Evolutionary conservation across 495 filamentous ascomycete species (phyloP), one percentile per base, ranked within the genome.

Genomic region (Aspergillus diversus): DNA sequence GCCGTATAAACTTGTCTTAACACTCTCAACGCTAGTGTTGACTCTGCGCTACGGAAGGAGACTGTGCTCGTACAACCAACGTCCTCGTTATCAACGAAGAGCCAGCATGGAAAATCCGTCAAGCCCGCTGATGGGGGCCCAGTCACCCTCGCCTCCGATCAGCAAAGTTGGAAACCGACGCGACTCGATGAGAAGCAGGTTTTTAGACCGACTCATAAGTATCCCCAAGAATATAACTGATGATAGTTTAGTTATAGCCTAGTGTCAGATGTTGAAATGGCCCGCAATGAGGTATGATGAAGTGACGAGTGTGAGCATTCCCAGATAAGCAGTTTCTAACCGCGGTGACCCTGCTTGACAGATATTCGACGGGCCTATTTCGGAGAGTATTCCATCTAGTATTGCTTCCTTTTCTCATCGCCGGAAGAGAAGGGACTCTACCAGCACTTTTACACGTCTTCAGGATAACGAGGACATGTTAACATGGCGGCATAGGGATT

Each of bases 211-310:
- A 7, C 42, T 33, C 43, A 55, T 47, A 5, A 51, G 13, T 53
- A 0, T 8, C 37, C 9, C 42, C n/a, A 57, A 61, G 58, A 37
- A 15, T 31, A 8, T 57, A 39, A 53, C 73, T 78, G 50, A 79
- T 53, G 5, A 31, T 50, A 31, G n/a, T 33, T 34, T 68, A 86
- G 83, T 73, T 80, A 89, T 46, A 96, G 91, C 75, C 87, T 97
- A 66, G 86, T 96, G 43, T 91, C 90, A 37, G 93, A 97, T 73
- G 94, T 99, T n/a, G 95, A 97, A 72, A 99, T 99, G 95, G 96
- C 95, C 32, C 92, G 93, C 50, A 90, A 97, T 72, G 94, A 97
- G 84, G 92, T 93, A 66, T 53, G 81, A 62, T 60, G 1, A 17
- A 42, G 5, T 11, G 21, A 27, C 2, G 21, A 27, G 21, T 27